These are phyloP conservation scores for Neostapfia colusana DNA, from an alignment of 176 grass and related monocot species.

Conservation along the genomic window DNA sequence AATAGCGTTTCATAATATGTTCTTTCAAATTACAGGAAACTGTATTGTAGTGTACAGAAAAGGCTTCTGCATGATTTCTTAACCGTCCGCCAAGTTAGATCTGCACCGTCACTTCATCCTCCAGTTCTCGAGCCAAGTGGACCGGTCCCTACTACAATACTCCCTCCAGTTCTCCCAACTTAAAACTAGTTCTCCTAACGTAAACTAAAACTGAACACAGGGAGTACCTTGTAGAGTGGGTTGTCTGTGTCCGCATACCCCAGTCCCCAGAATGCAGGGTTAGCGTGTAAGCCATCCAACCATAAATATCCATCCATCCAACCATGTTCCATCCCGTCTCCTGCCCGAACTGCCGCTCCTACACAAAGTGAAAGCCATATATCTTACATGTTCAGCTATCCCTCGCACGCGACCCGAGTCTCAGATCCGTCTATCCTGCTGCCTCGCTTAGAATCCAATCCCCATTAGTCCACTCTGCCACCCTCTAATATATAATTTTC, in stretches of 20 bases:
- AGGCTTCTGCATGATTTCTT: background rate
- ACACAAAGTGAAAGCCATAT: constrained; percentile 23
- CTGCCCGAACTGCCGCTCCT: constrained; percentile 11
- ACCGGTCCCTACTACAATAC: background rate
- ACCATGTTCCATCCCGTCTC: background rate
- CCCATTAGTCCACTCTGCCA: constrained; percentile 14
- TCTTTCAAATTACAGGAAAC: background rate
- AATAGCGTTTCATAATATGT: background rate
- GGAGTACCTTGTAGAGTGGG: background rate
- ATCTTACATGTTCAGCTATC: background rate
- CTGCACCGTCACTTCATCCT: background rate
- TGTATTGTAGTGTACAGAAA: background rate
- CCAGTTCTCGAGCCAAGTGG: background rate
- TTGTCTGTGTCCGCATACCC: background rate
- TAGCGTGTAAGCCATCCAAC: constrained; percentile 35
- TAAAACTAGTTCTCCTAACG: too few relatives aligned
- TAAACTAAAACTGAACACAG: too few relatives aligned
- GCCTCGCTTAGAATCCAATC: constrained; percentile 16
- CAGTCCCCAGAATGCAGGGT: background rate
- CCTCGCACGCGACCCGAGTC: constrained; percentile 14
- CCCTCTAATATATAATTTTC: background rate
- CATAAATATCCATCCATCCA: constrained; percentile 7
- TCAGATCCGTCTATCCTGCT: constrained; percentile 35
- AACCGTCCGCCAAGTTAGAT: background rate
- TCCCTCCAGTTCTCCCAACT: too few relatives aligned